A percentile compares a stretch with the other conserved stretches of the same genome.
These are phyloP conservation scores for Penicillium polonicum DNA, from an alignment of 2,329 filamentous ascomycete species.

Conservation along the genomic window DNA sequence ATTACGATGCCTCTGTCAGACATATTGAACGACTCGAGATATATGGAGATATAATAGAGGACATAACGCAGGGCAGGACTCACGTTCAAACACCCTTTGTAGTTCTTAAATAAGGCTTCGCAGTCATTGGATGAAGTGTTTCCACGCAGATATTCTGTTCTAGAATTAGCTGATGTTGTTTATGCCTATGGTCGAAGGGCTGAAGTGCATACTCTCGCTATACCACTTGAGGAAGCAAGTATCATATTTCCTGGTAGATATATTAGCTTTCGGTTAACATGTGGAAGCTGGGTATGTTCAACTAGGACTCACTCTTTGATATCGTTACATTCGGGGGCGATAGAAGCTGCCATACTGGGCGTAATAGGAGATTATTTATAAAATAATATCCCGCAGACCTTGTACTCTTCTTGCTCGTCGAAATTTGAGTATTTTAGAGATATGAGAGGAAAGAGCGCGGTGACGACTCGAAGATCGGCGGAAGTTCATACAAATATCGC, in stretches of 20 bases:
- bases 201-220: constrained; percentile 72
- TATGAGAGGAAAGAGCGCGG: constrained; percentile 1
- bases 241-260: constrained; percentile 73
- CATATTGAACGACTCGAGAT: neutral
- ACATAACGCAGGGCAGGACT: constrained; percentile 28
- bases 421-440: neutral
- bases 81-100: constrained; percentile 82
- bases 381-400: neutral
- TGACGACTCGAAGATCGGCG: constrained; percentile 10
- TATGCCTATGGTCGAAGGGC: neutral
- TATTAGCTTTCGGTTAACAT: neutral
- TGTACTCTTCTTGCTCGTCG: neutral
- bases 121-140: constrained; percentile 84
- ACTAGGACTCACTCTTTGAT: constrained; percentile 74
- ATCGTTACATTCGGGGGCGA: constrained; percentile 92
- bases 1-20: constrained; percentile 2
- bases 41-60: neutral
- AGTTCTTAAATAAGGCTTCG: constrained; percentile 79
- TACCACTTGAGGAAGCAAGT: constrained; percentile 99
- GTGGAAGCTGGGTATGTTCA: constrained; percentile 4
- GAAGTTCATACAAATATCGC: neutral
- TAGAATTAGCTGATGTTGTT: constrained; percentile 13
- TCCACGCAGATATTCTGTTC: constrained; percentile 81
- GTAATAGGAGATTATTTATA: neutral
- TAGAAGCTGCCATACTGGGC: constrained; percentile 78